Evolutionary conservation across 2,329 filamentous ascomycete genomes (phyloP).

Genomic region (Fusarium pseudocircinatum): DNA sequence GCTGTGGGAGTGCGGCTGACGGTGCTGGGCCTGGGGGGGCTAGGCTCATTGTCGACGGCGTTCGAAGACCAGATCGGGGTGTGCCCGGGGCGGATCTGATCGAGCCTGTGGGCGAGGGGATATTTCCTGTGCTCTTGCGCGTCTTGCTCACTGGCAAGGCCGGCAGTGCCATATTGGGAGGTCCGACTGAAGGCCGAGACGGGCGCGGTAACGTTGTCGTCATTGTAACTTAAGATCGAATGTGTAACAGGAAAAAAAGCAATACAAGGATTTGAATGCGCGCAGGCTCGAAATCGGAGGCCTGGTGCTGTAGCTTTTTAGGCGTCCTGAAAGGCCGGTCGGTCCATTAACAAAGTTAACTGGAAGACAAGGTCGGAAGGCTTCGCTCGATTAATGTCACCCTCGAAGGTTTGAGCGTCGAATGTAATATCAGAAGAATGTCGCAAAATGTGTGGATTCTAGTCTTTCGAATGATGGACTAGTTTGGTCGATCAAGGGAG

Average conservation of each 20-base stretch:
- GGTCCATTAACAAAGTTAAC: constrained; percentile 45
- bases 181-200: constrained; percentile 73
- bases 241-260: constrained; percentile 7
- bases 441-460: constrained; percentile 19
- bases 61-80: constrained; percentile 67
- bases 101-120: constrained; percentile 49
- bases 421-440: constrained; percentile 1
- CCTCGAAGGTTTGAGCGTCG: background rate
- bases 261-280: constrained; percentile 22
- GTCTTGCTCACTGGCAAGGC: constrained; percentile 78
- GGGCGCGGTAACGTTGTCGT: constrained; percentile 71
- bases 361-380: constrained; percentile 10
- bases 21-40: constrained; percentile 65
- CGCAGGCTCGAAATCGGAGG: constrained; percentile 27
- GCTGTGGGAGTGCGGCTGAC: constrained; percentile 63
- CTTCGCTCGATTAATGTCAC: constrained; percentile 30
- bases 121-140: constrained; percentile 69
- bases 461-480: constrained; percentile 20
- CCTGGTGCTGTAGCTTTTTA: constrained; percentile 35
- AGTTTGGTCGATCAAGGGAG: constrained; percentile 34
- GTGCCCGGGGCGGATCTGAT: constrained; percentile 57
- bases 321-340: constrained; percentile 33
- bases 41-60: constrained; percentile 64
- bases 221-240: constrained; percentile 35
- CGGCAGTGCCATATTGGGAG: constrained; percentile 77